Base-by-base conservation (phyloP, 345 rosid genomes). In the Punica granatum region DNA sequence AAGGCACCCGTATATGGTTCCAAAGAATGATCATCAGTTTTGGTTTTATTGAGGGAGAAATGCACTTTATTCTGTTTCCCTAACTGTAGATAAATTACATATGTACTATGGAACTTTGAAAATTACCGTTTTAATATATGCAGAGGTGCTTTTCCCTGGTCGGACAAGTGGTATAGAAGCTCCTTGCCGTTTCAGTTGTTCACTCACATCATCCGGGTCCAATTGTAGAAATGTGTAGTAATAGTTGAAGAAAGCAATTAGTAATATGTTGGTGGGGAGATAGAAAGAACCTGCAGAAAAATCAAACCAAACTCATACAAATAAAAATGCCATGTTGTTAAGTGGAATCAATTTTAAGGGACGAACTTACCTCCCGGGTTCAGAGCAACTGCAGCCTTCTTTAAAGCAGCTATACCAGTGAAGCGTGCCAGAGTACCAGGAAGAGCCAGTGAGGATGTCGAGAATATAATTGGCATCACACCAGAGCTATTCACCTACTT, bases 121-220 rank as follows among this genome's bases (percentile, higher is more conserved):
- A 64, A 23, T 79, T 88, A 94, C 99, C 69, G 87, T 91, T 73
- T 91, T 89, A 72, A 91, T 76, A 81, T 67, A 94, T 67, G 91
- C 81, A 11, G 95, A 93, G 30, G 99, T 94, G 72, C 86, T 91
- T 94, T 91, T 91, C 51, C 99, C 97, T 15, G 93, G 97, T 26
- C 93, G 85, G 74, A 94, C 99, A 35, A 88, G 82, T 35, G 97
- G 99, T 70, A 94, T 91, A 1, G 96, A 94, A 7, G 93, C 99
- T 67, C 99, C 96, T 82, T 94, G 99, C 35, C 97, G 88, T 76
- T 94, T 94, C 77, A 94, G 66, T 71, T 94, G 99, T 74, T 94
- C 97, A n/a, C 99, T 94, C 63, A 94, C 93, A 78, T 94, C 96
- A 69, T 94, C 97, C 42, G 96, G 99, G 75, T 88, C 99, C 83